A percentile compares a stretch with the other conserved stretches of the same genome.
Conservation (phyloP, 495 filamentous ascomycete genomes). For the Pseudevernia furfuracea region DNA sequence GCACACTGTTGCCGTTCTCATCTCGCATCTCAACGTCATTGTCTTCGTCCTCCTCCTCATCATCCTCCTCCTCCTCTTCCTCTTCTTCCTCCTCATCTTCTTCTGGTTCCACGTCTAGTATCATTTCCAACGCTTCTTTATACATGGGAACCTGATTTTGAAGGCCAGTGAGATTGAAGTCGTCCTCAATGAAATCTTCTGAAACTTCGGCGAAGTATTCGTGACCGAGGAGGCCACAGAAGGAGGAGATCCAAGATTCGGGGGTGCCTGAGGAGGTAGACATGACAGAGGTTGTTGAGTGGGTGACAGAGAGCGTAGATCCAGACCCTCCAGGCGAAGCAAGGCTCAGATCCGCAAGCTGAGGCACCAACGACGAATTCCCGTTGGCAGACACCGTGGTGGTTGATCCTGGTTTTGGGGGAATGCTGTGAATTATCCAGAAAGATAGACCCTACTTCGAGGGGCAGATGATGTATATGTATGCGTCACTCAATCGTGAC, state of each 20-base stretch:
- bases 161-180: slow-evolving; percentile 95
- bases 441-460: neutral
- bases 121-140: slow-evolving; percentile 96
- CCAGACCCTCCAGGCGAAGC: slow-evolving; percentile 36
- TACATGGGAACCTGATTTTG: slow-evolving; percentile 97
- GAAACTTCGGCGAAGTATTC: slow-evolving; percentile 99
- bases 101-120: slow-evolving; percentile 93
- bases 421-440: neutral
- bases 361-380: slow-evolving; percentile 21
- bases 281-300: slow-evolving; percentile 47
- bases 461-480: neutral
- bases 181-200: slow-evolving; percentile 99
- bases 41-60: slow-evolving; percentile 72
- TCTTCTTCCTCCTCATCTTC: slow-evolving; percentile 79
- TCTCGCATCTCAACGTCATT: slow-evolving; percentile 62
- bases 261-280: slow-evolving; percentile 72
- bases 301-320: slow-evolving; percentile 36
- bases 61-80: slow-evolving; percentile 60
- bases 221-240: slow-evolving; percentile 89
- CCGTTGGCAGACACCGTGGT: slow-evolving; percentile 28
- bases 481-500: neutral
- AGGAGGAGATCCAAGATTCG: slow-evolving; percentile 96
- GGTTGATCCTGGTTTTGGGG: slow-evolving; percentile 8
- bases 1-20: slow-evolving; percentile 67
- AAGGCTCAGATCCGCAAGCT: slow-evolving; percentile 24